Evolutionary conservation across 305 asterid genomes (phyloP).

Genomic region (Caryopteris hybrid): DNA sequence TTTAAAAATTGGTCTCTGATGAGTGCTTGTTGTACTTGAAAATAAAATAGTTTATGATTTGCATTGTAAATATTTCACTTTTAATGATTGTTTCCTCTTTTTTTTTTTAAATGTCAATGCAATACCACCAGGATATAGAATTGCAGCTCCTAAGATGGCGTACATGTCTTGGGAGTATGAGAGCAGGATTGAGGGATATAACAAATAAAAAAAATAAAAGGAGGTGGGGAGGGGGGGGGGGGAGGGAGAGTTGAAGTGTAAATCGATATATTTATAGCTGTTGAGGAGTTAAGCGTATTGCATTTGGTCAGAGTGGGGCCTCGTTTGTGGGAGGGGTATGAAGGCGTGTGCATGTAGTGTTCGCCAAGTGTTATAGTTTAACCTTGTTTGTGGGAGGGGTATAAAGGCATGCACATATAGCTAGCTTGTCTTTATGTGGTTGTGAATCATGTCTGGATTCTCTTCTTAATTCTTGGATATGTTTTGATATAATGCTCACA

Average conservation of each 20-base stretch:
- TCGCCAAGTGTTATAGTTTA: too few species aligned
- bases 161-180: not conserved
- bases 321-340: slow-evolving; percentile 1
- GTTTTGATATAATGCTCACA: slow-evolving; percentile 18
- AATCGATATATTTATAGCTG: not conserved
- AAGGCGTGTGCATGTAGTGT: slow-evolving; percentile 1
- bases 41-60: not conserved
- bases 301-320: not conserved
- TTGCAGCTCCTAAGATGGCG: not conserved
- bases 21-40: not conserved
- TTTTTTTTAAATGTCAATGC: too few species aligned
- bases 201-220: too few species aligned
- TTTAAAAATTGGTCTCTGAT: too few species aligned
- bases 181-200: not conserved
- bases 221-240: too few species aligned
- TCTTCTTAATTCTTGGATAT: not conserved
- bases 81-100: too few species aligned
- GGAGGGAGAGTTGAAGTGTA: not conserved
- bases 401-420: slow-evolving; percentile 7
- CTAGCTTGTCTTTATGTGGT: slow-evolving; percentile 11
- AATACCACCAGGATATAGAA: not conserved
- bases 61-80: too few species aligned
- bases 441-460: not conserved
- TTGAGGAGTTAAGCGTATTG: slow-evolving; percentile 3
- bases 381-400: slow-evolving; percentile 6